A percentile compares a stretch with the other conserved stretches of the same genome.
Evolutionary conservation across 1,139 yeast genomes (phyloP).

Genomic region (Magnusiomyces suaveolens): DNA sequence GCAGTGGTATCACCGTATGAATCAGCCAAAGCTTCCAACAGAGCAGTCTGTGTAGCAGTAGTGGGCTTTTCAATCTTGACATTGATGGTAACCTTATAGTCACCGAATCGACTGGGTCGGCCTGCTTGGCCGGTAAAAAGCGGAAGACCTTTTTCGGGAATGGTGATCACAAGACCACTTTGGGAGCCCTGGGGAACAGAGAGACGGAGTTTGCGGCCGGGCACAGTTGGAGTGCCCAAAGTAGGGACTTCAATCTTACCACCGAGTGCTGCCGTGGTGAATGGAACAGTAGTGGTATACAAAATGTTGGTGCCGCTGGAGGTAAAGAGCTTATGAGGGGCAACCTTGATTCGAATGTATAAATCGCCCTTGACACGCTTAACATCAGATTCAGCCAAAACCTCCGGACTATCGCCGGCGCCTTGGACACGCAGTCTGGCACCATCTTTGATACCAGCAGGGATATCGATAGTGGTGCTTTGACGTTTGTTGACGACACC

Average conservation of each 20-base stretch:
- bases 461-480: conserved; percentile 69
- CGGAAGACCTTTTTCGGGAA: conserved; percentile 88
- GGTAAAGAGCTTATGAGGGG: conserved; percentile 59
- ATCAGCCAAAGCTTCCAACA: conserved; percentile 90
- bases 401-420: conserved; percentile 82
- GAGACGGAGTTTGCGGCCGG: conserved; percentile 37
- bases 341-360: conserved; percentile 68
- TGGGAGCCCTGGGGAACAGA: conserved; percentile 86
- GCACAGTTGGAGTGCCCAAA: conserved; percentile 28
- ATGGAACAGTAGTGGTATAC: conserved; percentile 58
- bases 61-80: conserved; percentile 66
- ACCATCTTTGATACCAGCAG: conserved; percentile 84
- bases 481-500: conserved; percentile 69
- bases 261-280: conserved; percentile 95
- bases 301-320: conserved; percentile 58
- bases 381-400: conserved; percentile 37
- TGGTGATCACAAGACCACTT: conserved; percentile 59
- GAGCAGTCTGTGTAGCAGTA: conserved; percentile 82
- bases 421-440: conserved; percentile 74
- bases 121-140: conserved; percentile 42
- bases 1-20: conserved; percentile 75
- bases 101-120: conserved; percentile 40
- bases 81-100: conserved; percentile 63
- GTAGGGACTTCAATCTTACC: conserved; percentile 87
- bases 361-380: conserved; percentile 74